Conservation (phyloP, 2,329 filamentous ascomycete species). For the Fusarium robinianum region DNA sequence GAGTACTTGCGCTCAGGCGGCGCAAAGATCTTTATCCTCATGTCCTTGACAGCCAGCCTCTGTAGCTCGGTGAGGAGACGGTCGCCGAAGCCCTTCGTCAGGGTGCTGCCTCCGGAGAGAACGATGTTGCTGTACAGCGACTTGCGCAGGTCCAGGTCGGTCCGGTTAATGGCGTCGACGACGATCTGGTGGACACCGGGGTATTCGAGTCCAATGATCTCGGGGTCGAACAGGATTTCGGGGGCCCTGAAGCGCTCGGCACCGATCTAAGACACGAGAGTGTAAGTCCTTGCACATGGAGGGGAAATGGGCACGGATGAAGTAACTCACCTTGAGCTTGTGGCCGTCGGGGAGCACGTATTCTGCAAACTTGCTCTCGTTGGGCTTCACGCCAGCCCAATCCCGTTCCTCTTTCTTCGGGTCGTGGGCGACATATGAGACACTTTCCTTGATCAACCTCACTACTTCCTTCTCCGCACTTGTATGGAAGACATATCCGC, state of each 20-base stretch:
- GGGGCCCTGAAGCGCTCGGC: slow-evolving; percentile 93
- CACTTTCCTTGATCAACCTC: slow-evolving; percentile 92
- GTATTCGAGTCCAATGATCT: slow-evolving; percentile 93
- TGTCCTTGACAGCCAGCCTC: slow-evolving; percentile 93
- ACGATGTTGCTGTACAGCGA: slow-evolving; percentile 96
- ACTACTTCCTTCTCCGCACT: slow-evolving; percentile 99
- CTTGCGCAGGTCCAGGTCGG: slow-evolving; percentile 94
- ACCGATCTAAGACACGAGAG: slow-evolving; percentile 65
- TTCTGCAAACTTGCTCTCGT: slow-evolving; percentile 78
- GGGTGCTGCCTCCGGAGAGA: slow-evolving; percentile 90
- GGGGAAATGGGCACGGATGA: not conserved
- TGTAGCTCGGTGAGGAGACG: slow-evolving; percentile 90
- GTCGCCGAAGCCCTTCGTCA: slow-evolving; percentile 97
- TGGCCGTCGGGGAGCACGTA: slow-evolving; percentile 92
- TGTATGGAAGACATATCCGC: slow-evolving; percentile 93
- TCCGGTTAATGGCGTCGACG: slow-evolving; percentile 91
- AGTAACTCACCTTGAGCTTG: slow-evolving; percentile 75
- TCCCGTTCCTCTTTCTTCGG: slow-evolving; percentile 96
- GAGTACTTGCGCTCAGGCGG: slow-evolving; percentile 98
- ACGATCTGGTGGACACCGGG: slow-evolving; percentile 97
- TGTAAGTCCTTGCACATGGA: slow-evolving; percentile 24
- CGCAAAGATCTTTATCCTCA: slow-evolving; percentile 99
- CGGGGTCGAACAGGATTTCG: slow-evolving; percentile 96
- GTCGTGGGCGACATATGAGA: slow-evolving; percentile 87
- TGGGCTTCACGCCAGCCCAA: slow-evolving; percentile 80